These are phyloP conservation scores for Pseudogymnoascus sp. DNA, from an alignment of 2,329 filamentous ascomycete species.

Conservation along the genomic window DNA sequence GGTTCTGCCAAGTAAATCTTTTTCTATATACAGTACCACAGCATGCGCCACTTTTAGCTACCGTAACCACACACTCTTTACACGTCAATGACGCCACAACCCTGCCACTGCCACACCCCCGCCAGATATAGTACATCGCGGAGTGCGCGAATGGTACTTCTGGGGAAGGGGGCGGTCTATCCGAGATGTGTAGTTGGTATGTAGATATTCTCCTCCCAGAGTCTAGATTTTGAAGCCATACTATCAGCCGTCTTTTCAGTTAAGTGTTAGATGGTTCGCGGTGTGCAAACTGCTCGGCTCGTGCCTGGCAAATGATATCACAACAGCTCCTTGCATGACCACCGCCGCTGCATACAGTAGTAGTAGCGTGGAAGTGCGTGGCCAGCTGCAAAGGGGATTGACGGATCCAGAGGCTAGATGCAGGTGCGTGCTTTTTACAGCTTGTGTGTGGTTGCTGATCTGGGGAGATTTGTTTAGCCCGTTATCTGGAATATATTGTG, in stretches of 20 bases:
- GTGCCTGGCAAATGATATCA: not conserved
- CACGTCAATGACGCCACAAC: conserved; percentile 1
- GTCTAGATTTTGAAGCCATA: not conserved
- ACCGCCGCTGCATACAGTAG: not conserved
- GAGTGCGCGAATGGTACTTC: not conserved
- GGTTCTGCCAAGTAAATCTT: not conserved
- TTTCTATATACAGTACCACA: too few species aligned
- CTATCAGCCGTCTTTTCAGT: too few species aligned
- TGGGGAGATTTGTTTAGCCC: not conserved
- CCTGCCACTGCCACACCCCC: too few species aligned
- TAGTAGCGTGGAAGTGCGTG: too few species aligned
- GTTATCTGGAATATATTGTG: not conserved
- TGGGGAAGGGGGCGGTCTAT: not conserved
- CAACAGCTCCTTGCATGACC: not conserved
- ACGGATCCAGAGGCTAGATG: not conserved
- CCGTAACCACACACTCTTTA: not conserved
- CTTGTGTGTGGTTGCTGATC: not conserved
- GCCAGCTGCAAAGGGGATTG: not conserved
- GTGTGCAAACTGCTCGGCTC: not conserved
- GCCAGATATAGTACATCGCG: not conserved
- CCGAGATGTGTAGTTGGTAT: not conserved
- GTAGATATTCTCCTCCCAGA: not conserved
- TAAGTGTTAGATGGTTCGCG: not conserved
- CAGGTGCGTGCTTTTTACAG: not conserved
- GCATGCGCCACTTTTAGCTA: too few species aligned